A percentile compares a stretch with the other conserved stretches of the same genome.
Evolutionary conservation across 441 rosid genomes (phyloP).

Genomic region (Croton laevigatus): DNA sequence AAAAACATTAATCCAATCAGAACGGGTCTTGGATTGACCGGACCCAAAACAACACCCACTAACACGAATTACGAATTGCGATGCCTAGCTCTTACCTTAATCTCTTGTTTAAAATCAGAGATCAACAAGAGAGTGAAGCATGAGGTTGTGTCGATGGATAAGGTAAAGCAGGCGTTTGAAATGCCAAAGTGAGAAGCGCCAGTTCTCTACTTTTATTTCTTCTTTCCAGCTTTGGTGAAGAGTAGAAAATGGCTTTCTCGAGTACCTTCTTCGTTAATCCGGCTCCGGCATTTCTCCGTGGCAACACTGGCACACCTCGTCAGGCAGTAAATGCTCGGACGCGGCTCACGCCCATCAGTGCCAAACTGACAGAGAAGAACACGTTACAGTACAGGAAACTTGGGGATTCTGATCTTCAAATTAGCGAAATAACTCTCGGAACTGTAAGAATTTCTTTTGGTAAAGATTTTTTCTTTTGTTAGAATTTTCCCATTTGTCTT

Average conservation of each 20-base stretch:
- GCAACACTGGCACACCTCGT: constrained; percentile 12
- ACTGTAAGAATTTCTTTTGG: constrained; percentile 41
- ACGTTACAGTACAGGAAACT: constrained; percentile 56
- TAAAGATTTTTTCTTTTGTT: not conserved
- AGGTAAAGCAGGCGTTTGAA: not conserved
- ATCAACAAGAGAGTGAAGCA: too few relatives aligned
- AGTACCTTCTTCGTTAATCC: constrained; percentile 15
- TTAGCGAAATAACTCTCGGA: constrained; percentile 75
- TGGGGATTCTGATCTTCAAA: constrained; percentile 60
- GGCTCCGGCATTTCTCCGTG: constrained; percentile 20
- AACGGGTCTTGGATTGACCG: too few relatives aligned
- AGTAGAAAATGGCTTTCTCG: constrained; percentile 21
- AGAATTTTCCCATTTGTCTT: not conserved
- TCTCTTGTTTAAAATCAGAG: too few relatives aligned
- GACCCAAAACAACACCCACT: too few relatives aligned
- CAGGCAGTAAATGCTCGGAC: constrained; percentile 25
- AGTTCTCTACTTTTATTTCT: constrained; percentile 6
- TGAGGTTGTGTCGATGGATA: not conserved
- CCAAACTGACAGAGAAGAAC: constrained; percentile 35
- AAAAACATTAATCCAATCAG: too few relatives aligned
- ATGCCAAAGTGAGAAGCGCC: constrained; percentile 2
- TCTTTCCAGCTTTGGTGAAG: not conserved
- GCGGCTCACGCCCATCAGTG: constrained; percentile 29
- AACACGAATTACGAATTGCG: too few relatives aligned
- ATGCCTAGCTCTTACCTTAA: too few relatives aligned